Percentiles rank a stretch among this genome's conserved stretches.
phyloP scores from a whole-genome alignment of 2,329 filamentous ascomycete species.

The Fusarium drepaniforme region DNA sequence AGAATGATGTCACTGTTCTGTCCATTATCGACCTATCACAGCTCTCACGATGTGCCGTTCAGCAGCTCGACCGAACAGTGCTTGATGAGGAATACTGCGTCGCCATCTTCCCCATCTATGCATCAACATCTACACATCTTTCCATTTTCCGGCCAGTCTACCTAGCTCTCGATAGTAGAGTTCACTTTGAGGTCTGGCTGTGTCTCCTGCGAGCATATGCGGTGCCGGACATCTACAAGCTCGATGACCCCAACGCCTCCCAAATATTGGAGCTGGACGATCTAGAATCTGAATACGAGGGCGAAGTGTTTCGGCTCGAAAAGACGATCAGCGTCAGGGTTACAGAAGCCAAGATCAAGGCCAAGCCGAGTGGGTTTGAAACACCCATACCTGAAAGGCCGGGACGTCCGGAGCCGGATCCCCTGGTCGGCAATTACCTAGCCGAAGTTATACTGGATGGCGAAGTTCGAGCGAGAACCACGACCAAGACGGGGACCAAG shows the following conservation, averaged over 20 bases:
- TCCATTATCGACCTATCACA: slow-evolving; percentile 90
- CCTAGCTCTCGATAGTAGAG: slow-evolving; percentile 84
- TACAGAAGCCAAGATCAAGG: slow-evolving; percentile 72
- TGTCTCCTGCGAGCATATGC: slow-evolving; percentile 92
- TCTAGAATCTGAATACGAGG: slow-evolving; percentile 53
- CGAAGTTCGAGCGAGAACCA: slow-evolving; percentile 81
- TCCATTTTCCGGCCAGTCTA: slow-evolving; percentile 90
- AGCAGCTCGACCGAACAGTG: slow-evolving; percentile 90
- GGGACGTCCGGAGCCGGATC: slow-evolving; percentile 53
- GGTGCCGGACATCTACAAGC: slow-evolving; percentile 88
- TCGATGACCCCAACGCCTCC: slow-evolving; percentile 59
- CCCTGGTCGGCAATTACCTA: slow-evolving; percentile 75
- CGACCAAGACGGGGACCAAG: slow-evolving; percentile 76
- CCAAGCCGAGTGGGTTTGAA: slow-evolving; percentile 42
- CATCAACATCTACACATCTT: slow-evolving; percentile 77
- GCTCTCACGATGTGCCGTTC: slow-evolving; percentile 89
- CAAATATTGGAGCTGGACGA: slow-evolving; percentile 57
- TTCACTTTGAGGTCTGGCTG: slow-evolving; percentile 98
- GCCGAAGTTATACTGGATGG: slow-evolving; percentile 85
- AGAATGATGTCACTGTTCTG: slow-evolving; percentile 84
- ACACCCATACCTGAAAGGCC: slow-evolving; percentile 35
- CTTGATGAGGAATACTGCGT: slow-evolving; percentile 94
- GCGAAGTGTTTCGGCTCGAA: slow-evolving; percentile 71
- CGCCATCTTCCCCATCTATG: slow-evolving; percentile 94
- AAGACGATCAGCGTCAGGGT: slow-evolving; percentile 70